Percentiles rank a stretch among this genome's conserved stretches.
These are phyloP conservation scores for Plasmodium sp. DNA, from an alignment of 169 alveolate genomes.

Conservation along the genomic window DNA sequence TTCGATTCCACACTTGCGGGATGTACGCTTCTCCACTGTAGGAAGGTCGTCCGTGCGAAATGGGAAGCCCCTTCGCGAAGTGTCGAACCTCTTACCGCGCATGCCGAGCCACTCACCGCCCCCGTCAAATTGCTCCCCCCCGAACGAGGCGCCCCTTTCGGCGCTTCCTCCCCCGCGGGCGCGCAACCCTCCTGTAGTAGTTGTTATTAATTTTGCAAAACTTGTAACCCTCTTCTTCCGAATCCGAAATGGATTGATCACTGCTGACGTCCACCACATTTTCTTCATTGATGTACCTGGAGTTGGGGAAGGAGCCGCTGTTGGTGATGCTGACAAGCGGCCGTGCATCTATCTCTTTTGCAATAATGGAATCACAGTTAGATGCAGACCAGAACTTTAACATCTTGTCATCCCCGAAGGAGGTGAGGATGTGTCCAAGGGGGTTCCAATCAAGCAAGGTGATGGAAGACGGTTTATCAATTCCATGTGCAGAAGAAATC, in stretches of 20 bases:
- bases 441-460: conserved; percentile 91
- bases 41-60: not conserved
- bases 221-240: conserved; percentile 42
- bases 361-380: conserved; percentile 78
- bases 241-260: conserved; percentile 58
- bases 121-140: not conserved
- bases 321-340: conserved; percentile 52
- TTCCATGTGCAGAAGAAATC: conserved; percentile 74
- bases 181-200: conserved; percentile 27
- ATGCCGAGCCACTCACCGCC: not conserved
- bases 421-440: conserved; percentile 90
- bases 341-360: conserved; percentile 76
- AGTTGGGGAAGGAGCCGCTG: conserved; percentile 74
- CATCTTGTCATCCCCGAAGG: conserved; percentile 88
- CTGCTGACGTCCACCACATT: conserved; percentile 77
- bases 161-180: not conserved
- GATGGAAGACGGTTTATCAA: conserved; percentile 80
- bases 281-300: conserved; percentile 76
- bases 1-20: not conserved
- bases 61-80: not conserved
- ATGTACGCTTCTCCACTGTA: not conserved
- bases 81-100: not conserved
- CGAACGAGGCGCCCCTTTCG: not conserved
- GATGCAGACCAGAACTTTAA: conserved; percentile 87
- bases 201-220: conserved; percentile 20